Conservation (phyloP, 2,329 filamentous ascomycete species). For the Colletotrichum viniferum region DNA sequence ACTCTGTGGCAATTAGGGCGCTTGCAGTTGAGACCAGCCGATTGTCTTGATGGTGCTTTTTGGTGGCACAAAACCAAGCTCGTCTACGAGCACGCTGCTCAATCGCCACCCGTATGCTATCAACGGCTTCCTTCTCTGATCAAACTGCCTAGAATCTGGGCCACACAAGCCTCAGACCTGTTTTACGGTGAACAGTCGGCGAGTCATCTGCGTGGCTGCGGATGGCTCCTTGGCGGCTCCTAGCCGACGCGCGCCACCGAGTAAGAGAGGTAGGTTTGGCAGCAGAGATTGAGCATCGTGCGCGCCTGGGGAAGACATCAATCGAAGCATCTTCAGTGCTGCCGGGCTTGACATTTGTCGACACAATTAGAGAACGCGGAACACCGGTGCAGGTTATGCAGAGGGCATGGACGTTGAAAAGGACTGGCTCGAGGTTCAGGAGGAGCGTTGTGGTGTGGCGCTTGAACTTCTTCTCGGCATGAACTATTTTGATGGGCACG, state of each 20-base stretch:
- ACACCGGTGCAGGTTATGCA: constrained; percentile 15
- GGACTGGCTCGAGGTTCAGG: constrained; percentile 2
- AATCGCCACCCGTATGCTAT: constrained; percentile 3
- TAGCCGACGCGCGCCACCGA: not conserved
- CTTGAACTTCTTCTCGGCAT: constrained; percentile 4
- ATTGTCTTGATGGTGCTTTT: constrained; percentile 2
- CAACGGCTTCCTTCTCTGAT: not conserved
- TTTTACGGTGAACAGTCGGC: constrained; percentile 3
- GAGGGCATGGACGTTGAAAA: constrained; percentile 12
- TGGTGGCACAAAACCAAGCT: not conserved
- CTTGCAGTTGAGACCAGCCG: not conserved
- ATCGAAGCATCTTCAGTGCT: not conserved
- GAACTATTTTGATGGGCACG: constrained; percentile 14
- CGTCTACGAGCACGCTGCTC: not conserved
- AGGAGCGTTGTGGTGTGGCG: constrained; percentile 19
- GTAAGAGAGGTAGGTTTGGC: not conserved
- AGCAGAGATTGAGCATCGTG: not conserved
- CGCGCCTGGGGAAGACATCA: not conserved
- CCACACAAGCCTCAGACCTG: not conserved
- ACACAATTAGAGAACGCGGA: constrained; percentile 18
- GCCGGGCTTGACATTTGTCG: not conserved
- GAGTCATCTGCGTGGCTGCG: not conserved
- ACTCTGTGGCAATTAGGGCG: not conserved
- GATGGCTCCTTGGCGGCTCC: not conserved
- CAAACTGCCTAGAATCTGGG: not conserved